phyloP scores from a whole-genome alignment of 164 flowering plant genomes.

The Akebia trifoliata region DNA sequence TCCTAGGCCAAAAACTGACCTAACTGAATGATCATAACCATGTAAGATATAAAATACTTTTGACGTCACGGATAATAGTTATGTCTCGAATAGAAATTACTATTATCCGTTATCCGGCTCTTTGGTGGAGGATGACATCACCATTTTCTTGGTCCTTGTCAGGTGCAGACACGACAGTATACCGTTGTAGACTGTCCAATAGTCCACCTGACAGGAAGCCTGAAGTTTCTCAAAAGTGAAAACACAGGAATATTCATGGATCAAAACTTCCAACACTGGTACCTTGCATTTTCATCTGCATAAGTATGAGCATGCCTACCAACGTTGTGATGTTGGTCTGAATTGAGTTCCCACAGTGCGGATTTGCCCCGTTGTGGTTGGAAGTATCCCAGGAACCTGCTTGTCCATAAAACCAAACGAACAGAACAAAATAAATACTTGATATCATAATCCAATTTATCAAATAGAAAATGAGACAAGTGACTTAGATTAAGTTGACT shows the following conservation, averaged over 20 bases:
- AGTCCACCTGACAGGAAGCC: background rate
- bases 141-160: no score
- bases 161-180: no score
- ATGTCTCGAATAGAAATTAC: no score
- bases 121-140: no score
- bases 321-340: slow-evolving; percentile 66
- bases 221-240: background rate
- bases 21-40: no score
- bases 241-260: background rate
- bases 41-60: no score
- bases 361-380: slow-evolving; percentile 83
- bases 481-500: background rate
- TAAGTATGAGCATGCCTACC: slow-evolving; percentile 36
- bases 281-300: slow-evolving; percentile 54
- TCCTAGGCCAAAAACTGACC: no score
- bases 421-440: background rate
- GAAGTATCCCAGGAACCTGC: slow-evolving; percentile 87
- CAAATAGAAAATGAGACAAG: background rate
- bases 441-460: no score
- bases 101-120: no score
- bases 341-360: slow-evolving; percentile 82
- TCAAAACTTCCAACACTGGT: slow-evolving; percentile 7
- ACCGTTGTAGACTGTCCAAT: no score
- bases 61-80: no score
- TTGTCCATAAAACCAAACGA: slow-evolving; percentile 2